Conservation (phyloP, 2,329 filamentous ascomycete genomes). For the Pseudocercospora fuligena region DNA sequence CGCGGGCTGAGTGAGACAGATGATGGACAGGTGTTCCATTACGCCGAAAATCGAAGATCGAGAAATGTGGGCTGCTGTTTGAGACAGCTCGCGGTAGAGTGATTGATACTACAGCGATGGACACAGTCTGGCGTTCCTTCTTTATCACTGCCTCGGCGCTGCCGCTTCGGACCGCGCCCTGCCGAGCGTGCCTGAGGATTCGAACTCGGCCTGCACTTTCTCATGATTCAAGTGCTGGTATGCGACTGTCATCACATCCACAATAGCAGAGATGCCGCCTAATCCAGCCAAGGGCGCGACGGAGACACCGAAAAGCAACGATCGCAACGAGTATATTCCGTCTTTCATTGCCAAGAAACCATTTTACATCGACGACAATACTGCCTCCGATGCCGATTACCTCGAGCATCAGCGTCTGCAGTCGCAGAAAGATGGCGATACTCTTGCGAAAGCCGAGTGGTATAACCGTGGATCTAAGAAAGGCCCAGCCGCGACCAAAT, state of each 20-base stretch:
- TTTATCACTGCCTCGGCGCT: not conserved
- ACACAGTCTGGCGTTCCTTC: not conserved
- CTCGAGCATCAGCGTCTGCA: slow-evolving; percentile 94
- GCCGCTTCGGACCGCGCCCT: not conserved
- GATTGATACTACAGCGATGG: slow-evolving; percentile 34
- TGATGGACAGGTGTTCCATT: slow-evolving; percentile 15
- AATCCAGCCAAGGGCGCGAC: slow-evolving; percentile 62
- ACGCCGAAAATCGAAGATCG: slow-evolving; percentile 17
- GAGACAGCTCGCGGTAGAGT: slow-evolving; percentile 10
- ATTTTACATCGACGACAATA: slow-evolving; percentile 87
- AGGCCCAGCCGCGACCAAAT: slow-evolving; percentile 89
- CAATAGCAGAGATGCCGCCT: slow-evolving; percentile 44
- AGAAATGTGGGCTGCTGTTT: slow-evolving; percentile 7
- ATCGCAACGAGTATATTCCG: slow-evolving; percentile 97
- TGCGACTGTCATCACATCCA: not conserved
- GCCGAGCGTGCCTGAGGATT: not conserved
- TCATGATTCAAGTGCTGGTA: not conserved
- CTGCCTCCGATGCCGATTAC: slow-evolving; percentile 75
- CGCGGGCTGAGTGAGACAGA: not conserved
- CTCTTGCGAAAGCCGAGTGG: slow-evolving; percentile 75
- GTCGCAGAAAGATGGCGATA: slow-evolving; percentile 64
- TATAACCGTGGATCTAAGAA: slow-evolving; percentile 83
- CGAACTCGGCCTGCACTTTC: not conserved
- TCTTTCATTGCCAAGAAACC: slow-evolving; percentile 97
- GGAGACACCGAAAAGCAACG: slow-evolving; percentile 70